Percentiles rank a stretch among this genome's conserved stretches.
These are phyloP conservation scores for Mycotypha africana DNA, from an alignment of 371 early-diverging fungal species.

Conservation along the genomic window DNA sequence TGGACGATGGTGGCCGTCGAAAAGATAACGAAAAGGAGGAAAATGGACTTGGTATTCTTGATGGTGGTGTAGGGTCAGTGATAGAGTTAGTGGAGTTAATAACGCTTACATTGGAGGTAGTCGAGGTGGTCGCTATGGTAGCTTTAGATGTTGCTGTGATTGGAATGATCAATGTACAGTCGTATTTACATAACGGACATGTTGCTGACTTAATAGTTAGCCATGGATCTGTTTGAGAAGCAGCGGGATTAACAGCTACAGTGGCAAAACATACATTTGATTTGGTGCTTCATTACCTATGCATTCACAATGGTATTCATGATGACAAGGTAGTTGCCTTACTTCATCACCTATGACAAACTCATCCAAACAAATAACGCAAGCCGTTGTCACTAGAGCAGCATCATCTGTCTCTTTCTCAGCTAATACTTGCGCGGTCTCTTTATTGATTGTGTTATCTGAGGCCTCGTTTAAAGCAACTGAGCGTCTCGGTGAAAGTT, in stretches of 20 bases:
- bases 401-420: not conserved
- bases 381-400: slow-evolving; percentile 23
- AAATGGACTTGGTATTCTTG: no score
- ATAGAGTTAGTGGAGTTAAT: not conserved
- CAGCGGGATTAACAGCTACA: no score
- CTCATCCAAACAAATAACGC: slow-evolving; percentile 80
- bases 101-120: not conserved
- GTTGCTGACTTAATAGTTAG: slow-evolving; percentile 45
- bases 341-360: slow-evolving; percentile 59
- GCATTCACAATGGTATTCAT: slow-evolving; percentile 81
- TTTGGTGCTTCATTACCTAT: no score
- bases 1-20: not conserved
- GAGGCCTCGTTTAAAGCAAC: no score
- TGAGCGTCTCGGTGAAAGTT: no score
- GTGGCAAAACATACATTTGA: no score
- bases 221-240: slow-evolving; percentile 48
- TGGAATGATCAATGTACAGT: slow-evolving; percentile 14
- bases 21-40: no score
- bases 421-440: not conserved
- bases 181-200: slow-evolving; percentile 54
- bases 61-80: no score
- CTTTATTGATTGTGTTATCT: not conserved
- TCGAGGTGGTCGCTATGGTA: not conserved
- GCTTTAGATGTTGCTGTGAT: not conserved
- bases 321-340: slow-evolving; percentile 67